A percentile compares a stretch with the other conserved stretches of the same genome.
These are phyloP conservation scores for Schrenkiella parvula DNA, from an alignment of 345 rosid species.

Conservation along the genomic window DNA sequence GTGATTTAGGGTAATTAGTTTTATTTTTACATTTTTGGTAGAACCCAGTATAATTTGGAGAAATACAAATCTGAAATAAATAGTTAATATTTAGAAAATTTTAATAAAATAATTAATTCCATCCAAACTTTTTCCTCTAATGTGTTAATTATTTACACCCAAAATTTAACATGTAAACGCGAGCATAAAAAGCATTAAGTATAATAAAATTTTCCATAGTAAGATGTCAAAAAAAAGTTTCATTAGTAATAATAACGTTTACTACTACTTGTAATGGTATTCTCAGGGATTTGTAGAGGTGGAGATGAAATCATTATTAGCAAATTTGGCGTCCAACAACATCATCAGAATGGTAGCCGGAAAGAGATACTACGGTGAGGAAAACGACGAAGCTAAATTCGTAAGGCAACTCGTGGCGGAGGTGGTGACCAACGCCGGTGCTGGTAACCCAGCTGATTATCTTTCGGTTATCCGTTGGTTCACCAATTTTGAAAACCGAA, in stretches of 20 bases:
- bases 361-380: conserved; percentile 45
- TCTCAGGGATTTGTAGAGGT: conserved; percentile 27
- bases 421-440: conserved; percentile 16
- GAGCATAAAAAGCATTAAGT: background rate
- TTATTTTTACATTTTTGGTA: too few relatives aligned
- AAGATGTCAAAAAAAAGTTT: too few relatives aligned
- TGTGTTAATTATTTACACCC: too few relatives aligned
- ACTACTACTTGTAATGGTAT: background rate
- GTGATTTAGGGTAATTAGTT: too few relatives aligned
- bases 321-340: conserved; percentile 35
- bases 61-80: too few relatives aligned
- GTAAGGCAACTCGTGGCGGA: conserved; percentile 40
- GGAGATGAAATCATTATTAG: conserved; percentile 36
- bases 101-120: too few relatives aligned
- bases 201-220: background rate
- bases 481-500: conserved; percentile 30
- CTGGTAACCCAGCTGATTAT: conserved; percentile 40
- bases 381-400: conserved; percentile 32
- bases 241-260: too few relatives aligned
- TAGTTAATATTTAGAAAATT: too few relatives aligned
- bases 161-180: background rate
- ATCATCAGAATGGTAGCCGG: conserved; percentile 42
- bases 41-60: too few relatives aligned
- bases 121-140: too few relatives aligned
- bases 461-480: conserved; percentile 42